Base-by-base conservation (phyloP, 768 basidiomycete genomes). In the Leccinum imitatum region DNA sequence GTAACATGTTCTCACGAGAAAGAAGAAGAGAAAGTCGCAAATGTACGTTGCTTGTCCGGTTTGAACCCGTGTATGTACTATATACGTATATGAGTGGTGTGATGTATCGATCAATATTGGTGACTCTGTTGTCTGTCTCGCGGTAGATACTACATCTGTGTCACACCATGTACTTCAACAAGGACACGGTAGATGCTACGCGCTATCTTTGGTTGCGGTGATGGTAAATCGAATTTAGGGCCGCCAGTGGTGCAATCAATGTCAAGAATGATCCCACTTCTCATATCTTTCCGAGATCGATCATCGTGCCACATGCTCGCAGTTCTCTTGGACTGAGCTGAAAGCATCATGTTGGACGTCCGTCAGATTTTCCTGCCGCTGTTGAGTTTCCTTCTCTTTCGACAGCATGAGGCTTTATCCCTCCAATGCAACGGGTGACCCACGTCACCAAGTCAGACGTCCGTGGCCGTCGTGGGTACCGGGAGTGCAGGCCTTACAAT, bases 381-480 rank as follows among this genome's bases (percentile, higher is more conserved):
- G 13, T 17, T 59, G 7, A 60, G 57, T 27, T 60, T 57, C 17
- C 9, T 59, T 15, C 23, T 66, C 31, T 31, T 63, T 25, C 65
- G 31, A 21, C 41, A 60, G 17, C 17, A 44, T 57, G 31, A 14
- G 46, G 59, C 14, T 53, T 44, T 13, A 27, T 21, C 19, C 4
- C 11, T 17, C 50, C 54, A 13, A 33, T 9, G 11, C 63, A 57
- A 33, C 60, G 31, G 44, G 50, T 30, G 27, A 9, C 27, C 27
- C 27, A 30, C 8, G 8, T 4, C 3, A 57, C 21, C 27, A 85
- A 83, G 70, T 78, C 79, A 4, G 80, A 85, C 82, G 70, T 78
- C 79, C 5, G 80, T 87, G 54, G 84, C 80, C 8, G 78, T 86
- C 53, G 75, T 87, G 15, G 86, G 85, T 10, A 82, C 78, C 6